Base-by-base conservation (phyloP, 2,329 filamentous ascomycete species). In the Kalmusia sp. region DNA sequence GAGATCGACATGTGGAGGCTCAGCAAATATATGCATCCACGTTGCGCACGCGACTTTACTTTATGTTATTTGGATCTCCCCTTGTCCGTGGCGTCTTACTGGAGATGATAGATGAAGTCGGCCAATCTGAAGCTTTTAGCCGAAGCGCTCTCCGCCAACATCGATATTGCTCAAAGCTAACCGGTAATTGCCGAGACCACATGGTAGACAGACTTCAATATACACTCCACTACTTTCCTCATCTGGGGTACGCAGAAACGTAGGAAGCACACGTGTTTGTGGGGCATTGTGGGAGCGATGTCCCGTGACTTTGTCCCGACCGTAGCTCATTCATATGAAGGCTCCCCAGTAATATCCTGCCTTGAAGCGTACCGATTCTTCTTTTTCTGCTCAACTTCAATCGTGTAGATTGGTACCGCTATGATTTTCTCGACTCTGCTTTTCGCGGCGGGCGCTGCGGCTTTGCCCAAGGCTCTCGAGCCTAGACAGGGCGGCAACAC, bases 401-500 rank as follows among this genome's bases (percentile, higher is more conserved):
- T 11, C n/a, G 4, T 17, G n/a, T 6, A 14, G 7, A n/a, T 4
- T 11, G 1, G 7, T 15, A 9, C 17, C 3, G 28, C n/a, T 11
- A 47, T 47, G 44, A 37, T 47, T 17, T n/a, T 37, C 24, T 47
- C 44, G 4, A 47, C 44, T 37, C 24, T 47, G n/a, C 31, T 47
- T 24, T 47, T 47, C 44, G 44, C 44, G 24, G 44, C 44, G 33
- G 28, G n/a, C 33, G 44, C 44, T 21, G 33, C 22, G 1, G 44
- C 44, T 4, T 15, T 47, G 44, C 44, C 44, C 7, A 35, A 47
- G 5, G 19, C 30, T n/a, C 43, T 47, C 4, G 31, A 37, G 44
- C 14, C 9, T 7, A 39, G 46, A n/a, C 50, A 46, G 21, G 45
- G 45, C n/a, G 51, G 51, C 3, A 45, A 55, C 27, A 71, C 68